Conservation (phyloP, 257 asterid species). For the Penstemon newberryi region DNA sequence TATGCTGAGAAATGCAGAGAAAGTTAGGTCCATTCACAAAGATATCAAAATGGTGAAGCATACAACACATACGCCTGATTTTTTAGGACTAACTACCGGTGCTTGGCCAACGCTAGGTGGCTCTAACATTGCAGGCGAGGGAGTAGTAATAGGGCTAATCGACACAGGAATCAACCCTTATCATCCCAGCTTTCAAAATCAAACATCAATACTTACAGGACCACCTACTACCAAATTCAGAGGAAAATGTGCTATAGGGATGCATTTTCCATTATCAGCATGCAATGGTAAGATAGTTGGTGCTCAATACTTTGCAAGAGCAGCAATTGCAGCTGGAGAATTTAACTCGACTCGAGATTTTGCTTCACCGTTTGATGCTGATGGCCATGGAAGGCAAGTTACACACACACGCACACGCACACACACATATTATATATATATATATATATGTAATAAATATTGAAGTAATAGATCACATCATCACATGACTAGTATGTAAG, state of each 20-base stretch:
- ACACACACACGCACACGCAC: neutral
- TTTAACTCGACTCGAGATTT: constrained; percentile 52
- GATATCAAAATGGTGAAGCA: constrained; percentile 55
- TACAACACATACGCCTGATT: constrained; percentile 68
- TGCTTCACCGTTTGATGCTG: constrained; percentile 70
- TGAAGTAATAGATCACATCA: no score
- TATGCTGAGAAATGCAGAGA: constrained; percentile 35
- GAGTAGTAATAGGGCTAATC: constrained; percentile 64
- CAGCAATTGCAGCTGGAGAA: constrained; percentile 63
- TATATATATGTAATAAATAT: no score
- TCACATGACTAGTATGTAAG: no score
- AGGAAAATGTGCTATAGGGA: constrained; percentile 57
- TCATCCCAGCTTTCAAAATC: constrained; percentile 56
- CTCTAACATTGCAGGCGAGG: constrained; percentile 46
- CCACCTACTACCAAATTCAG: constrained; percentile 37
- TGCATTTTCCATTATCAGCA: constrained; percentile 48
- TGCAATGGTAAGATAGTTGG: constrained; percentile 68
- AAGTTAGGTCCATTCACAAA: constrained; percentile 51
- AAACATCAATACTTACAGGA: constrained; percentile 16
- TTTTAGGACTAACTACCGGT: constrained; percentile 45
- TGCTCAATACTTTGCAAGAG: constrained; percentile 65
- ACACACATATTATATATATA: neutral
- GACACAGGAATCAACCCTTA: constrained; percentile 72
- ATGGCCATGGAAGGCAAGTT: constrained; percentile 80
- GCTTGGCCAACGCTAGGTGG: constrained; percentile 69